Percentiles rank a stretch among this genome's conserved stretches.
Evolutionary conservation across 179 eudicot genomes (phyloP).

Genomic region (Actinidia chinensis): DNA sequence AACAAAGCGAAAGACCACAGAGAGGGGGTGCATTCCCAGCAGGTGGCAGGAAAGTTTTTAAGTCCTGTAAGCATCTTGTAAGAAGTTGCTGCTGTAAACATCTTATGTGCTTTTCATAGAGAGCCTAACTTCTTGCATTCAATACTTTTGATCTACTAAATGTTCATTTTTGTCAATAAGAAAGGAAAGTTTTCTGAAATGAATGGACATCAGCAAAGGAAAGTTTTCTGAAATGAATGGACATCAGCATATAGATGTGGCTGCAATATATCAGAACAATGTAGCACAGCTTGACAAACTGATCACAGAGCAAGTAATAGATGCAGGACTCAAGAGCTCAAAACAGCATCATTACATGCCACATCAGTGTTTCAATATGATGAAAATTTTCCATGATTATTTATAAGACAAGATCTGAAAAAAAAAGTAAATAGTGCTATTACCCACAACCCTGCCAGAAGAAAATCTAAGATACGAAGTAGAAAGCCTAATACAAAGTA

Average conservation of each 20-base stretch:
- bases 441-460: not conserved
- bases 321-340: not conserved
- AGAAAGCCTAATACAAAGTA: not conserved
- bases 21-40: not conserved
- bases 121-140: not conserved
- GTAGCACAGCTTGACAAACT: not conserved
- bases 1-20: not conserved
- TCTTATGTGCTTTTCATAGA: slow-evolving; percentile 2
- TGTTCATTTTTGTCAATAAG: not conserved
- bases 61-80: not conserved
- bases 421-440: not conserved
- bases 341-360: not conserved
- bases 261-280: slow-evolving; percentile 2
- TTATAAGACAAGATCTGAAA: not conserved
- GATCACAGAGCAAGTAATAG: not conserved
- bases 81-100: not conserved
- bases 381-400: not conserved
- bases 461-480: not conserved
- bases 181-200: not conserved
- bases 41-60: not conserved
- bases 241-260: not conserved
- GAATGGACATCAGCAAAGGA: not conserved
- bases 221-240: not conserved
- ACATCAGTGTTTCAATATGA: not conserved
- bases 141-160: not conserved